Base-by-base conservation (phyloP, 2,329 filamentous ascomycete species). In the Podosphaera aphanis region DNA sequence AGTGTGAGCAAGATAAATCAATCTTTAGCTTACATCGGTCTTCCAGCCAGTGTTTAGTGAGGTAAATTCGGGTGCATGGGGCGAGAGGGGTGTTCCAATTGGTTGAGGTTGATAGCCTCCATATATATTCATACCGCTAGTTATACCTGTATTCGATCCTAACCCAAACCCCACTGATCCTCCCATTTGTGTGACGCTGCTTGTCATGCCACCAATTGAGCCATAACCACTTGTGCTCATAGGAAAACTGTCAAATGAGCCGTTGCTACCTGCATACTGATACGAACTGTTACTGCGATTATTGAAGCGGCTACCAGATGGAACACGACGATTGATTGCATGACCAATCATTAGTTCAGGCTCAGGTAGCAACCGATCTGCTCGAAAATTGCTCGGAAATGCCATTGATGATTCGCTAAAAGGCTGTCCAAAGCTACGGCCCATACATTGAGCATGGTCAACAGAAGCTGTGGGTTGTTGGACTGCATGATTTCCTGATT, bases 31-130 rank as follows among this genome's bases (percentile, higher is more conserved):
- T 51, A 59, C 59, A 29, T 60, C 57, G 41, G 46, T 51, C 49
- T 59, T 60, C 56, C 57, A 60, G 43, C 49, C 51, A 46, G 57
- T 59, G 45, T 57, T 61, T 21, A 64, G 63, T 3, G 74, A 71
- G 11, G 74, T 82, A 53, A 85, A 85, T 57, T 85, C 80, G 3
- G 73, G 77, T 21, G 79, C 80, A 52, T 81, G 74, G 11, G 80
- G 78, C 16, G 80, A 83, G 37, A 85, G 65, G 6, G 76, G 68
- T 16, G 77, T 81, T 21, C 75, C 72, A 49, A 73, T 67, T 21
- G 73, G 65, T 50, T 71, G 71, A 53, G 61, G 51, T 63, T 72
- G 60, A 64, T 61, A 61, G 52, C 56, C 68, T 57, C 19, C 49
- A 49, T 54, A 58, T 41, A 60, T 49, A 55, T 56, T 47, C 27